Percentiles rank a stretch among this genome's conserved stretches.
phyloP scores from a whole-genome alignment of 495 filamentous ascomycete genomes.

The Trichocladium antarcticum region DNA sequence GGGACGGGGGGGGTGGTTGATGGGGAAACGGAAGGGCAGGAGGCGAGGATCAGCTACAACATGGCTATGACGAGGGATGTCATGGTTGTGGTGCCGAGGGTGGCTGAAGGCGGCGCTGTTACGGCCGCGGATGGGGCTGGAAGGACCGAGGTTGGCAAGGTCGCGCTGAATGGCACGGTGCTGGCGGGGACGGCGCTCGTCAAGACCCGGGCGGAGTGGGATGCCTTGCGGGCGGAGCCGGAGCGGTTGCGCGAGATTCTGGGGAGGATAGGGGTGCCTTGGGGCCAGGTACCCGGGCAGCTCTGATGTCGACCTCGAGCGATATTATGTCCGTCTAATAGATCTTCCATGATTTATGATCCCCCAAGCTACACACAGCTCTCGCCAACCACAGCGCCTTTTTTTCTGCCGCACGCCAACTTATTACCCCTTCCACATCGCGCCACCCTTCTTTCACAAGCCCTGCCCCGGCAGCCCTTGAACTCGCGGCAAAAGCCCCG shows the following conservation, averaged over 20 bases:
- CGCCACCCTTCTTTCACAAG: too few species aligned
- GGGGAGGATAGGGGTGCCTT: conserved; percentile 48
- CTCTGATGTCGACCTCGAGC: neutral
- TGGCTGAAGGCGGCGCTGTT: conserved; percentile 23
- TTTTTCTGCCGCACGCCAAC: too few species aligned
- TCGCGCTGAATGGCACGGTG: conserved; percentile 67
- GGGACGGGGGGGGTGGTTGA: conserved; percentile 1
- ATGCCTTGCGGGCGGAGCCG: conserved; percentile 43
- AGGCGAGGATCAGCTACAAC: conserved; percentile 63
- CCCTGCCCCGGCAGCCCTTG: too few species aligned
- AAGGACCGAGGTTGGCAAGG: conserved; percentile 40
- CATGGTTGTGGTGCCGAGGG: conserved; percentile 61
- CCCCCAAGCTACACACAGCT: too few species aligned
- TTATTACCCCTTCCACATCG: too few species aligned
- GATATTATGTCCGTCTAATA: too few species aligned
- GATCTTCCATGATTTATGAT: too few species aligned
- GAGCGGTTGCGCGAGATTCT: conserved; percentile 45
- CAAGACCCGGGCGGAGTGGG: conserved; percentile 61
- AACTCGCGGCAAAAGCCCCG: too few species aligned
- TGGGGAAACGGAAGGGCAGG: conserved; percentile 25
- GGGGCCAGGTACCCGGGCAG: neutral
- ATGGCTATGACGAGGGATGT: conserved; percentile 57
- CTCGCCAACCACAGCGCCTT: too few species aligned
- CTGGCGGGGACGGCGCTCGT: conserved; percentile 76
- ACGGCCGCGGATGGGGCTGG: conserved; percentile 11